Conservation (phyloP, 306 rosid species). For the Pueraria montana region DNA sequence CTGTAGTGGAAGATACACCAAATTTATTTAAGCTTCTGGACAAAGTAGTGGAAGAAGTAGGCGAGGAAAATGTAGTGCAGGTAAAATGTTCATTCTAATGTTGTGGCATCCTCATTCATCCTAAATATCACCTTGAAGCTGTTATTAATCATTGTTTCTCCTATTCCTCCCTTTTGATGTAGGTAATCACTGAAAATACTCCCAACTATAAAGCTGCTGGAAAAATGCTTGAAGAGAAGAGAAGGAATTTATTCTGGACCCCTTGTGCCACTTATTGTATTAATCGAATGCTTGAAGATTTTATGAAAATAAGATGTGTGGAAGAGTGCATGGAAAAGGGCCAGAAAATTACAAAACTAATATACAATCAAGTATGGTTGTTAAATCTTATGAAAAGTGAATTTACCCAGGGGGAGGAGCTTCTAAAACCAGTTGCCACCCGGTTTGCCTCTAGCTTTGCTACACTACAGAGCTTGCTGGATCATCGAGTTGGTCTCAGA, state of each 20-base stretch:
- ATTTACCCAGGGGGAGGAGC: constrained; percentile 83
- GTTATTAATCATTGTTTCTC: constrained; percentile 40
- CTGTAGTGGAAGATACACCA: constrained; percentile 73
- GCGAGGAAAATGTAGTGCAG: constrained; percentile 94
- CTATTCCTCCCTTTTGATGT: constrained; percentile 45
- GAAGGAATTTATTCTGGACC: constrained; percentile 89
- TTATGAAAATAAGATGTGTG: constrained; percentile 78
- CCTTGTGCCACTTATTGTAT: constrained; percentile 88
- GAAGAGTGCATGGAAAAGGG: constrained; percentile 93
- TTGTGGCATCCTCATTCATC: constrained; percentile 43
- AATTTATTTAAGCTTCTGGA: constrained; percentile 87
- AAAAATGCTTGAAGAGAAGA: constrained; percentile 92
- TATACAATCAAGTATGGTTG: constrained; percentile 88
- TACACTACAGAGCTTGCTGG: constrained; percentile 81
- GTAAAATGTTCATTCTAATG: constrained; percentile 65
- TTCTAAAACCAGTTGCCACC: constrained; percentile 73
- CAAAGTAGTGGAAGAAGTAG: constrained; percentile 86
- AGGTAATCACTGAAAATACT: constrained; percentile 91
- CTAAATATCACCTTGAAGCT: constrained; percentile 37
- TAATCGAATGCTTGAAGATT: constrained; percentile 84
- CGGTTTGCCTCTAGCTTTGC: constrained; percentile 82
- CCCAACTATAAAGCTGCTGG: constrained; percentile 84
- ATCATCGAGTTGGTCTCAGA: constrained; percentile 75
- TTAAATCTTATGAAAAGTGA: constrained; percentile 85
- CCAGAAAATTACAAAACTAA: constrained; percentile 76